These are phyloP conservation scores for Saccharomycopsis synnaedendra DNA, from an alignment of 805 yeast genomes.

Conservation along the genomic window DNA sequence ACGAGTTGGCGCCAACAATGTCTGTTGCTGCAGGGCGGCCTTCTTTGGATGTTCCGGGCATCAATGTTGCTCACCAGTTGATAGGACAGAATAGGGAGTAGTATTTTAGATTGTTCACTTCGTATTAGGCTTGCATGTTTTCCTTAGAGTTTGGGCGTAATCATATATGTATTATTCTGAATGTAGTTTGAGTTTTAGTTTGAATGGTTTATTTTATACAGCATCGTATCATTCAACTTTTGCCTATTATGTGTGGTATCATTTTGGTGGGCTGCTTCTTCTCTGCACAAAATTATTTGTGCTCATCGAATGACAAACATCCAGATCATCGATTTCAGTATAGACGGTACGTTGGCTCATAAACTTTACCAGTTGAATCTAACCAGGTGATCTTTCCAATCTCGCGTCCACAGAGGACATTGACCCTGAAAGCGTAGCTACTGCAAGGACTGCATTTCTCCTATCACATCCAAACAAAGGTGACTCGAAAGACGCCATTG, in stretches of 20 bases:
- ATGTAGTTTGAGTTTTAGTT: too few species aligned
- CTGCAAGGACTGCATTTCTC: background rate
- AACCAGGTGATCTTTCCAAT: slow-evolving; percentile 1
- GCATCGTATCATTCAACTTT: background rate
- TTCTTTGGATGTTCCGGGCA: slow-evolving; percentile 16
- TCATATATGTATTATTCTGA: too few species aligned
- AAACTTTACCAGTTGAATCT: background rate
- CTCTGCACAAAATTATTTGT: background rate
- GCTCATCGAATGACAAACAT: slow-evolving; percentile 3
- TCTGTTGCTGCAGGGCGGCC: slow-evolving; percentile 12
- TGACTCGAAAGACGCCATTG: background rate
- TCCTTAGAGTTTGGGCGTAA: too few species aligned
- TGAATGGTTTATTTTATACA: background rate
- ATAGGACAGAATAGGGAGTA: background rate
- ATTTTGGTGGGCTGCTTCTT: background rate
- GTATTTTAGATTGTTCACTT: too few species aligned
- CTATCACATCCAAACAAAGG: background rate
- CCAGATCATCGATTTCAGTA: background rate
- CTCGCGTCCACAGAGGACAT: slow-evolving; percentile 1
- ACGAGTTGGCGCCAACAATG: slow-evolving; percentile 11
- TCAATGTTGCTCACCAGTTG: slow-evolving; percentile 11
- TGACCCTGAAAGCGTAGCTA: slow-evolving; percentile 2
- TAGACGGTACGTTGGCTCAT: background rate
- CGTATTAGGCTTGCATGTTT: too few species aligned
- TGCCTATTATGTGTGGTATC: background rate